Evolutionary conservation across 108 stramenopile genomes (phyloP).

Genomic region (Cyclotella kingstonii): DNA sequence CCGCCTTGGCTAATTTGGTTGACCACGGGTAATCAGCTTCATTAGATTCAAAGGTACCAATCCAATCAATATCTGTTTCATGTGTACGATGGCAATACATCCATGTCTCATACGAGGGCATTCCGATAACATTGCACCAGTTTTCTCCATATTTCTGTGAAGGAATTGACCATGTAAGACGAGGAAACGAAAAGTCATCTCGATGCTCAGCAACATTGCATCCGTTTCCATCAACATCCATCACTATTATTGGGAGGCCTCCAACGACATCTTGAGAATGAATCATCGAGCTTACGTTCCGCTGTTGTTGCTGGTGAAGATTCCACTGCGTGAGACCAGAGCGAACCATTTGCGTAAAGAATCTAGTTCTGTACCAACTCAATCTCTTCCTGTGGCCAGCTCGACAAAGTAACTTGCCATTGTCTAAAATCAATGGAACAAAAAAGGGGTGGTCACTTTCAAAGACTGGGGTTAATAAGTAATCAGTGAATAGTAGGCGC

Average conservation of each 20-base stretch:
- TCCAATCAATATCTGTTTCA: neutral
- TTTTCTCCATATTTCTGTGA: neutral
- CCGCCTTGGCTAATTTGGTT: conserved; percentile 16
- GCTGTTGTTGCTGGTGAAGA: neutral
- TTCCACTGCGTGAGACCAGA: neutral
- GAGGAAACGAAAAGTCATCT: conserved; percentile 3
- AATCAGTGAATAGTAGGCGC: too few relatives aligned
- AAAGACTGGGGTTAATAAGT: too few relatives aligned
- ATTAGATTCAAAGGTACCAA: neutral
- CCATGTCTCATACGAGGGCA: conserved; percentile 14
- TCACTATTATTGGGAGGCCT: conserved; percentile 4
- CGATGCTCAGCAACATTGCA: neutral
- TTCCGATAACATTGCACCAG: neutral
- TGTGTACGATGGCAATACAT: conserved; percentile 2
- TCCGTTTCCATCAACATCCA: conserved; percentile 5
- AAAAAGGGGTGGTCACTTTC: too few relatives aligned
- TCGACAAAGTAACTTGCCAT: too few relatives aligned
- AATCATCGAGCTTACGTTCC: too few relatives aligned
- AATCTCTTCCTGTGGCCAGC: too few relatives aligned
- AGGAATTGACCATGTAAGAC: conserved; percentile 2
- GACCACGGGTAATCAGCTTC: conserved; percentile 19
- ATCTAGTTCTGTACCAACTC: too few relatives aligned
- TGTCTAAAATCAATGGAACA: too few relatives aligned
- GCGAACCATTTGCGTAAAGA: conserved; percentile 10
- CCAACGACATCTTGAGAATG: too few relatives aligned